These are phyloP conservation scores for Acrodontium crateriforme DNA, from an alignment of 2,329 filamentous ascomycete species.

Conservation along the genomic window DNA sequence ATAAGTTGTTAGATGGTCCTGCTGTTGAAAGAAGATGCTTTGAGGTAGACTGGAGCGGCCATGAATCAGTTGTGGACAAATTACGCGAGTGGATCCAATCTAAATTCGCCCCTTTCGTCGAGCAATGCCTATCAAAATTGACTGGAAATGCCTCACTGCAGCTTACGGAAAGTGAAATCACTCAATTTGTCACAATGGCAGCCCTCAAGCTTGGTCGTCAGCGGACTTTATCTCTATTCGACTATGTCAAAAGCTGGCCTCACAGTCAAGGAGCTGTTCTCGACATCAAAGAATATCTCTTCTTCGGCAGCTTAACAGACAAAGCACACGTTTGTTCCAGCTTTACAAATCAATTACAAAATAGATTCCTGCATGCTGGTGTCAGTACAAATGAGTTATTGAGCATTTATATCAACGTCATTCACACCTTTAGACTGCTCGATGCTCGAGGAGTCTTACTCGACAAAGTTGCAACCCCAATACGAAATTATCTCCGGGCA, in stretches of 20 bases:
- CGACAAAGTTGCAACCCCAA: slow-evolving; percentile 56
- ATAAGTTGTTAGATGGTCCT: slow-evolving; percentile 49
- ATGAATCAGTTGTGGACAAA: slow-evolving; percentile 43
- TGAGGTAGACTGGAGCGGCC: slow-evolving; percentile 43
- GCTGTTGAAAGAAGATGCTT: slow-evolving; percentile 45
- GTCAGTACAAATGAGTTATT: slow-evolving; percentile 64
- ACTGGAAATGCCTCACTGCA: slow-evolving; percentile 10
- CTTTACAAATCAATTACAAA: slow-evolving; percentile 53
- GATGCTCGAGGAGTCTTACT: slow-evolving; percentile 67
- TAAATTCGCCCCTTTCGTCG: slow-evolving; percentile 49
- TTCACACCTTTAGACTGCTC: slow-evolving; percentile 59
- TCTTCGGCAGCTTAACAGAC: slow-evolving; percentile 53
- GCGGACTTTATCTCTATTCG: slow-evolving; percentile 59
- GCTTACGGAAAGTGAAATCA: slow-evolving; percentile 32
- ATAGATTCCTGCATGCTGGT: slow-evolving; percentile 58
- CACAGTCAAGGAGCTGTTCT: slow-evolving; percentile 56
- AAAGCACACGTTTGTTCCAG: slow-evolving; percentile 56
- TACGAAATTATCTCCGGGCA: slow-evolving; percentile 63
- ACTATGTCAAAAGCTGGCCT: slow-evolving; percentile 67
- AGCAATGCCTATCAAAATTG: slow-evolving; percentile 31
- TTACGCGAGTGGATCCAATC: slow-evolving; percentile 56
- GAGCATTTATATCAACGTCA: slow-evolving; percentile 66
- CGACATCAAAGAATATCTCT: slow-evolving; percentile 52
- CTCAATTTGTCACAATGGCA: slow-evolving; percentile 58
- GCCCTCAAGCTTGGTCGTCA: slow-evolving; percentile 53